Evolutionary conservation across 169 alveolate species (phyloP).

Genomic region (Plasmodium vinckei): DNA sequence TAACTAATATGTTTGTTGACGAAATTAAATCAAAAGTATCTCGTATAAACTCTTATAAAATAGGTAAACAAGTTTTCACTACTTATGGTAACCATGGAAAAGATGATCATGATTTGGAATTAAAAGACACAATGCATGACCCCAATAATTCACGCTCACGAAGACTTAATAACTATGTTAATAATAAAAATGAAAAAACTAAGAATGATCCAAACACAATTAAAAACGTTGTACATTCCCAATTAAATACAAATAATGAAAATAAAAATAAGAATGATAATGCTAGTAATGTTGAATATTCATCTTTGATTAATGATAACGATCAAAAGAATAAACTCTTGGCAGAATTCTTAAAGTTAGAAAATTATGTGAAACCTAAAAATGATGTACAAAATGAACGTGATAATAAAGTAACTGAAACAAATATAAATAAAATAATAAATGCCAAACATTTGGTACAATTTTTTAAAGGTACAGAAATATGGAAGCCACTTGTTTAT

Average conservation of each 20-base stretch:
- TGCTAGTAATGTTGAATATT: too few relatives aligned
- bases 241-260: too few relatives aligned
- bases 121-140: background rate
- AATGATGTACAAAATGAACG: background rate
- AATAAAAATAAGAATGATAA: too few relatives aligned
- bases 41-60: conserved; percentile 49
- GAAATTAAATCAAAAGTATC: conserved; percentile 53
- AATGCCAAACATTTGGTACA: conserved; percentile 31
- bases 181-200: background rate
- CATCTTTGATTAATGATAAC: background rate
- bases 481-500: conserved; percentile 26
- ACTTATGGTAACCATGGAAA: conserved; percentile 47
- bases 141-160: background rate
- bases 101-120: conserved; percentile 63
- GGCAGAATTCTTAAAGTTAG: background rate
- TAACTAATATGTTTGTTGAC: conserved; percentile 23
- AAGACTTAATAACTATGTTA: background rate
- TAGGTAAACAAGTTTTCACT: conserved; percentile 57
- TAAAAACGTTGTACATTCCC: too few relatives aligned
- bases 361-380: background rate
- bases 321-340: too few relatives aligned
- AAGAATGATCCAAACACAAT: too few relatives aligned
- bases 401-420: background rate
- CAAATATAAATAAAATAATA: conserved; percentile 21
- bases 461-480: conserved; percentile 47